These are phyloP conservation scores for Aspergillus sclerotialis DNA, from an alignment of 2,329 filamentous ascomycete genomes.

Conservation along the genomic window DNA sequence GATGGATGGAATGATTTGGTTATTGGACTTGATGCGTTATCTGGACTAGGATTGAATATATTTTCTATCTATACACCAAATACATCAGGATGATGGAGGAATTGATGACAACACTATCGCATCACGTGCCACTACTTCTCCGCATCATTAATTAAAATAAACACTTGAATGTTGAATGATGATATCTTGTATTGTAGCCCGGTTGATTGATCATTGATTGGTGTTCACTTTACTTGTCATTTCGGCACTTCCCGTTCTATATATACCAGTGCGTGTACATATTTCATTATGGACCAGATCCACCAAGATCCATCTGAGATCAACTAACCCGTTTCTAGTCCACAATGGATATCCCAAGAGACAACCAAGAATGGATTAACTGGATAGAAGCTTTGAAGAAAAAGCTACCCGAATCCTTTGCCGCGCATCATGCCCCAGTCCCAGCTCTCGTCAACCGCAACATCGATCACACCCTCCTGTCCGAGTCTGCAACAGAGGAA, in stretches of 20 bases:
- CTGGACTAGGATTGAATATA: no score
- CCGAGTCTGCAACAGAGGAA: conserved; percentile 35
- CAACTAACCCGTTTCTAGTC: not conserved
- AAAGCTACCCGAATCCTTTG: conserved; percentile 16
- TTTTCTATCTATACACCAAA: no score
- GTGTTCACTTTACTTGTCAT: no score
- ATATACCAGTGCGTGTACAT: not conserved
- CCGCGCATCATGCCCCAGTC: conserved; percentile 16
- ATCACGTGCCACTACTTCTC: conserved; percentile 2
- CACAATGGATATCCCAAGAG: conserved; percentile 21
- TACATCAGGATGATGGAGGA: not conserved
- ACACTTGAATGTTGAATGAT: conserved; percentile 1
- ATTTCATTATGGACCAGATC: not conserved
- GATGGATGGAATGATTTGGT: not conserved
- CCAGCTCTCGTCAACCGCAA: conserved; percentile 23
- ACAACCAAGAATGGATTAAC: conserved; percentile 26
- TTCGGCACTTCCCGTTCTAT: no score
- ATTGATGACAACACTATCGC: not conserved
- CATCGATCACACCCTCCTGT: conserved; percentile 39
- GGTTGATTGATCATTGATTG: no score
- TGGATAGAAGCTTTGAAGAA: conserved; percentile 20
- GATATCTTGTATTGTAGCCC: no score
- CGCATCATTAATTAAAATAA: not conserved
- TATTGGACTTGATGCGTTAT: not conserved
- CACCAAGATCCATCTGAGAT: not conserved